Conservation (phyloP, 2,329 filamentous ascomycete species). For the Beauveria australis region DNA sequence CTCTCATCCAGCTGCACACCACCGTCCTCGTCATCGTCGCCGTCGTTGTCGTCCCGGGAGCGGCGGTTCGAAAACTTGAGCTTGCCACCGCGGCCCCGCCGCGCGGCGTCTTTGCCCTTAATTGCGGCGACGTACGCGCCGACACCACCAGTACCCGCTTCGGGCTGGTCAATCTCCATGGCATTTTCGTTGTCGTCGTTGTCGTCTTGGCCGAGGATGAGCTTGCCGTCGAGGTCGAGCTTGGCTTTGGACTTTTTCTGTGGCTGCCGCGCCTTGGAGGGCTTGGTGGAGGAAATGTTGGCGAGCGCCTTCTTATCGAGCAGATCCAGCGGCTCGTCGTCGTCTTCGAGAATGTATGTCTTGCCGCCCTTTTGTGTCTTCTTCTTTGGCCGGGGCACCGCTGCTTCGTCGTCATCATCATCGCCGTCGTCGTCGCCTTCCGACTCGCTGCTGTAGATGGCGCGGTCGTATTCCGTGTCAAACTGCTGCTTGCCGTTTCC, state of each 20-base stretch:
- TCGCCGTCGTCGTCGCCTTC: slow-evolving; percentile 40
- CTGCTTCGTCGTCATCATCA: slow-evolving; percentile 52
- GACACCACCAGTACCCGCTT: slow-evolving; percentile 48
- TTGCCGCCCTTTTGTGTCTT: slow-evolving; percentile 53
- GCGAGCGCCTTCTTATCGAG: slow-evolving; percentile 82
- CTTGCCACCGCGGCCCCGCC: slow-evolving; percentile 57
- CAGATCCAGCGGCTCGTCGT: slow-evolving; percentile 90
- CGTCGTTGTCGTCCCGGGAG: slow-evolving; percentile 34
- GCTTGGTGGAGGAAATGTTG: slow-evolving; percentile 88
- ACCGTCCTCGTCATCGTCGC: slow-evolving; percentile 38
- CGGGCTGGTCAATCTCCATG: slow-evolving; percentile 56
- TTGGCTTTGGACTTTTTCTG: slow-evolving; percentile 56
- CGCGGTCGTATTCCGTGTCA: slow-evolving; percentile 90
- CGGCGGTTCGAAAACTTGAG: slow-evolving; percentile 64
- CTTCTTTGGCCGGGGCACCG: slow-evolving; percentile 32
- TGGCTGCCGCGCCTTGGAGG: slow-evolving; percentile 49
- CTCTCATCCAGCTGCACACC: slow-evolving; percentile 39
- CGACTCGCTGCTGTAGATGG: slow-evolving; percentile 77
- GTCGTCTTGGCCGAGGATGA: slow-evolving; percentile 58
- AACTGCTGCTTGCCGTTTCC: slow-evolving; percentile 49
- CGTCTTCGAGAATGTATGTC: slow-evolving; percentile 87
- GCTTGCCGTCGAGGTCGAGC: slow-evolving; percentile 69
- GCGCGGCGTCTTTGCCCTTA: slow-evolving; percentile 57
- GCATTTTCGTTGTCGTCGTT: slow-evolving; percentile 40
- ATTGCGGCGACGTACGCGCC: slow-evolving; percentile 62